A percentile compares a stretch with the other conserved stretches of the same genome.
These are phyloP conservation scores for Sarocladium strictum DNA, from an alignment of 2,329 filamentous ascomycete genomes.

Conservation along the genomic window DNA sequence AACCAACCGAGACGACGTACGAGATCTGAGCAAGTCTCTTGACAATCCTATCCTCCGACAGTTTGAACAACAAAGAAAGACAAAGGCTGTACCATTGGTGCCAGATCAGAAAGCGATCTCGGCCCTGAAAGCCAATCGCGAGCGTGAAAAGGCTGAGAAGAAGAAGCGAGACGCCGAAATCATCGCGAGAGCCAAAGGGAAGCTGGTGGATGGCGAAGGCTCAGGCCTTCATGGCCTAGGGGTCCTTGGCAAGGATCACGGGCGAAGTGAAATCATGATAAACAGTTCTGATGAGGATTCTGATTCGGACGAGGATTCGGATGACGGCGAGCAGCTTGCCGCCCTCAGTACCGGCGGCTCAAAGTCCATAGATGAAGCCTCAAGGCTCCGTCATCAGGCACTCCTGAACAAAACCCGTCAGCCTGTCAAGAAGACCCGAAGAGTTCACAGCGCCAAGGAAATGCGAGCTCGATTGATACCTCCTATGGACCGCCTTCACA, in stretches of 20 bases:
- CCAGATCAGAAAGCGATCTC: constrained; percentile 32
- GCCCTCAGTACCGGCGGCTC: constrained; percentile 42
- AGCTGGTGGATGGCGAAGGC: constrained; percentile 56
- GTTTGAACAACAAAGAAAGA: constrained; percentile 35
- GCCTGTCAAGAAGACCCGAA: constrained; percentile 78
- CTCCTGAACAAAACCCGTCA: constrained; percentile 54
- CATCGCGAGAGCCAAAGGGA: constrained; percentile 50
- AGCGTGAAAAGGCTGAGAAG: constrained; percentile 68
- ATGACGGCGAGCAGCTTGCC: constrained; percentile 33
- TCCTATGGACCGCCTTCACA: constrained; percentile 78
- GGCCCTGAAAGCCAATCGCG: constrained; percentile 63
- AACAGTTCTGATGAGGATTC: constrained; percentile 73
- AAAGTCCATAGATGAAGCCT: constrained; percentile 44
- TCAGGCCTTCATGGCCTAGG: constrained; percentile 70
- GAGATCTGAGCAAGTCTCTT: constrained; percentile 39
- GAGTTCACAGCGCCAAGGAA: constrained; percentile 79
- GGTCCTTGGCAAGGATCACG: constrained; percentile 72
- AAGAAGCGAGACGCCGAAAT: constrained; percentile 65
- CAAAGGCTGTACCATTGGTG: constrained; percentile 23
- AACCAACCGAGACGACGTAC: constrained; percentile 40
- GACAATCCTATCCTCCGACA: constrained; percentile 42
- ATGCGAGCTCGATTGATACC: constrained; percentile 90
- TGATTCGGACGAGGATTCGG: constrained; percentile 54
- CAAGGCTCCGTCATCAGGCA: constrained; percentile 36
- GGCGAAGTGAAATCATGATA: constrained; percentile 86